phyloP scores from a whole-genome alignment of 2,329 filamentous ascomycete genomes.

The Phialophora tarda region DNA sequence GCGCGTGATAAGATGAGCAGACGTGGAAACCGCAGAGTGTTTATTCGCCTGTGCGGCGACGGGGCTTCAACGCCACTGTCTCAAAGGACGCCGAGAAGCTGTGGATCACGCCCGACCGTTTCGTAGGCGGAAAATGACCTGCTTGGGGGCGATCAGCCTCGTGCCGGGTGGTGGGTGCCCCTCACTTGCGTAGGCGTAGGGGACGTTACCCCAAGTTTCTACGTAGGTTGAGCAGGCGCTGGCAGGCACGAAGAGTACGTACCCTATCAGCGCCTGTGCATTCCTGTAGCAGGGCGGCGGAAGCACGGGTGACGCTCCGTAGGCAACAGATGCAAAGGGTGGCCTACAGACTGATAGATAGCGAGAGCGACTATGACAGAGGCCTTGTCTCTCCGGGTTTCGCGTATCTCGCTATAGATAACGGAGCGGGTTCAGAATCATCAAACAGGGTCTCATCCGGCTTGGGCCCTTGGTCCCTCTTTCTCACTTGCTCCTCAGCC shows the following conservation, averaged over 20 bases:
- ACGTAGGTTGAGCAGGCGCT: background rate
- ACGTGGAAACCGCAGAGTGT: background rate
- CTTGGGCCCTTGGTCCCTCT: slow-evolving; percentile 11
- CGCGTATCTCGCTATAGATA: slow-evolving; percentile 19
- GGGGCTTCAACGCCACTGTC: slow-evolving; percentile 8
- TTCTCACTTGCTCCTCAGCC: slow-evolving; percentile 11
- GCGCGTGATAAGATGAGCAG: background rate
- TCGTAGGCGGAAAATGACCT: slow-evolving; percentile 14
- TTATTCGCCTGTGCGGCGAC: background rate
- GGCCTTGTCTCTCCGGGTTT: slow-evolving; percentile 11
- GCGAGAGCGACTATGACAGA: background rate
- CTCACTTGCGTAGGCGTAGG: background rate
- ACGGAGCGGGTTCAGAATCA: slow-evolving; percentile 13
- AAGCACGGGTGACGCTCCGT: background rate
- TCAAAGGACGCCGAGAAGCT: background rate
- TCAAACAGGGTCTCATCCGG: slow-evolving; percentile 19
- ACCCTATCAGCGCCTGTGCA: background rate
- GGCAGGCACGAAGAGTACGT: background rate
- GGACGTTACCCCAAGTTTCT: background rate
- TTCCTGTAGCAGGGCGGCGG: background rate
- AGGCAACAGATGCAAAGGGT: background rate
- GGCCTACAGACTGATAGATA: background rate
- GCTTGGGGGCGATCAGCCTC: background rate
- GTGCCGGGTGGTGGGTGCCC: background rate
- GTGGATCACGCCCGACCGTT: slow-evolving; percentile 1